phyloP scores from a whole-genome alignment of 257 asterid species.

The Solanum corneliomulleri region DNA sequence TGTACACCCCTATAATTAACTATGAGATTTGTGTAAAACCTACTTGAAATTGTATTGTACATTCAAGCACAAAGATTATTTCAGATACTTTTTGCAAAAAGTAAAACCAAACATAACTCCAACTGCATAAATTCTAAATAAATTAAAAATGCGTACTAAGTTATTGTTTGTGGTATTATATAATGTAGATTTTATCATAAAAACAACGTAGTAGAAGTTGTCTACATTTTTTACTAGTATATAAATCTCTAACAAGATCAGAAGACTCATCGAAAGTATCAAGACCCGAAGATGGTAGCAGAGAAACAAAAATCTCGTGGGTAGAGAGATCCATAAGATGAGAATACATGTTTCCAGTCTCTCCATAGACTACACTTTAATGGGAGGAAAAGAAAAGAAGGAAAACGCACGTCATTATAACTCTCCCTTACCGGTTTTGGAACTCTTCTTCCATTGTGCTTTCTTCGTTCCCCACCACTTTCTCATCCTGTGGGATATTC shows the following conservation, averaged over 20 bases:
- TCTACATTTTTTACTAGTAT: neutral
- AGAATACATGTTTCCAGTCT: neutral
- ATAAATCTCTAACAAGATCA: neutral
- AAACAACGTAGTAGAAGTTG: neutral
- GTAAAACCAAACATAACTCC: neutral
- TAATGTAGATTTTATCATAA: neutral
- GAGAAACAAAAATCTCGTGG: neutral
- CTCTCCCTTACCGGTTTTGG: slow-evolving; percentile 40
- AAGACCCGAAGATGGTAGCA: neutral
- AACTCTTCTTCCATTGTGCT: slow-evolving; percentile 21
- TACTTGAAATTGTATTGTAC: neutral
- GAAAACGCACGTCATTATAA: slow-evolving; percentile 20
- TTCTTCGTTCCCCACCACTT: slow-evolving; percentile 65
- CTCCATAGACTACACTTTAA: neutral
- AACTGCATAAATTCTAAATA: neutral
- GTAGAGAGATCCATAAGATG: neutral
- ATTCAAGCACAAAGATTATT: neutral
- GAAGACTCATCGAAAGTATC: neutral
- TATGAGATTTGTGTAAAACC: neutral
- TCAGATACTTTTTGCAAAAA: neutral
- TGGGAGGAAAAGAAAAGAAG: neutral
- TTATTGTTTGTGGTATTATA: neutral
- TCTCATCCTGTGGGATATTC: slow-evolving; percentile 31
- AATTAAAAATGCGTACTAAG: neutral
- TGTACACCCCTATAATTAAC: neutral